phyloP scores from a whole-genome alignment of 768 basidiomycete species.

The Leccinum disarticulatum region DNA sequence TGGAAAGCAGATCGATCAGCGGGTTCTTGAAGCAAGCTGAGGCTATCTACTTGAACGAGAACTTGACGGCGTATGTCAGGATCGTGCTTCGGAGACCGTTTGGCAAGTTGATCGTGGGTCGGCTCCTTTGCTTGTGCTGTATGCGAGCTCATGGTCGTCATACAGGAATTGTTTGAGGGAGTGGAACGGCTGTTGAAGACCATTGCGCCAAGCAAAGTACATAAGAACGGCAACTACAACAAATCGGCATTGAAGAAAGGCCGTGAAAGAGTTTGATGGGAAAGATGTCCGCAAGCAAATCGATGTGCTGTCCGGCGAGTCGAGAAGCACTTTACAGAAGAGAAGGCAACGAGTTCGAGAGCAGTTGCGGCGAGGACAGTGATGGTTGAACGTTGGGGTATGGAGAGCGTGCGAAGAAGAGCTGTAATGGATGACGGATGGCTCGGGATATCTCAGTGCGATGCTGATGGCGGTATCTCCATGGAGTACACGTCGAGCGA shows the following conservation, averaged over 20 bases:
- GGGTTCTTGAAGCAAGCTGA: conserved; percentile 73
- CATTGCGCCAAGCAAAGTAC: conserved; percentile 73
- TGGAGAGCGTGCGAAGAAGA: conserved; percentile 93
- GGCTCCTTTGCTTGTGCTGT: not conserved
- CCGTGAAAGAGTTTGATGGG: conserved; percentile 77
- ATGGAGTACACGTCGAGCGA: conserved; percentile 76
- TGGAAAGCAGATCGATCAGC: conserved; percentile 63
- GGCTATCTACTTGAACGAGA: conserved; percentile 79
- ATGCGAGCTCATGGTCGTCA: conserved; percentile 5
- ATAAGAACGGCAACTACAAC: conserved; percentile 72
- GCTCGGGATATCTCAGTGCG: conserved; percentile 71
- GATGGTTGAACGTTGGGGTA: conserved; percentile 58
- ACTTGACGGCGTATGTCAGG: conserved; percentile 81
- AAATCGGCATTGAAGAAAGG: conserved; percentile 75
- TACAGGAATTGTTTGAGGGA: conserved; percentile 92
- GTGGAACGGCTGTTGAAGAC: conserved; percentile 84
- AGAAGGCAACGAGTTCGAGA: conserved; percentile 28
- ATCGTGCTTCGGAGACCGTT: conserved; percentile 86
- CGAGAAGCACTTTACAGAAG: conserved; percentile 93
- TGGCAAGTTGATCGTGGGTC: conserved; percentile 79
- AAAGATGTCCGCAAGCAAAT: conserved; percentile 91
- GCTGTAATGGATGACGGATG: conserved; percentile 65
- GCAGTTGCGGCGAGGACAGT: conserved; percentile 62
- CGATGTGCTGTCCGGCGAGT: conserved; percentile 86
- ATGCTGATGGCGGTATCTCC: conserved; percentile 66